Evolutionary conservation across 495 filamentous ascomycete species (phyloP), one percentile per base, ranked within the genome.

Genomic region (Podospora fimiseda): DNA sequence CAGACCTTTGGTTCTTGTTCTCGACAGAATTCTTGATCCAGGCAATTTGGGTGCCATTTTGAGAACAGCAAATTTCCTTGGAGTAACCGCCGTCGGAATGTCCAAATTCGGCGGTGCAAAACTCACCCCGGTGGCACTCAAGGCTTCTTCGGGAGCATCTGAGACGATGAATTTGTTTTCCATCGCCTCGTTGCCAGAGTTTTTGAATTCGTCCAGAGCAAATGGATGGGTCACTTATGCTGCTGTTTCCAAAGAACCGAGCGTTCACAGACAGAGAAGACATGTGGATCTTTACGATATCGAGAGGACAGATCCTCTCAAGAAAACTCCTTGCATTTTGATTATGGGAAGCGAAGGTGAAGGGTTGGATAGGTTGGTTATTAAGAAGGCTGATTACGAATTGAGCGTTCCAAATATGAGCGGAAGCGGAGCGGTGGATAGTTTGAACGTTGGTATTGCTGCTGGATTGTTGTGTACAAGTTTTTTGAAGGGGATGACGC

Each of bases 1-100:
- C 53, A 84, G 83, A 50, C 93, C 93, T 0, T 76, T 98, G 24
- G 70, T 95, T 15, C 69, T 97, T 11, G 71, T 95, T 30, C 71
- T 96, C 9, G 88, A 98, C 58, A 82, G 83, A n/a, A 82, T 98
- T 42, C 62, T 87, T 8, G 92, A 98, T 67, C 83, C 89, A 2
- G 90, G 89, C 1, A 98, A 98, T 65, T 72, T 96, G 2, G 93
- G 93, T 22, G 86, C 84, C 2, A 95, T 96, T 51, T 74, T 96
- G 27, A 86, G 93, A 18, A 85, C 88, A 18, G 87, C 88, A 3
- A 83, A 86, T 60, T 98, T 88, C 67, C 78, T 96, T 2, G 93
- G 93, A 36, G 84, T 87, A 13, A 84, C 88, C 52, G 89, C 86
- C 6, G 70, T 94, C 41, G 77, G 79, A 8, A 80, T 88, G 51